These are phyloP conservation scores for Boletus huronensis DNA, from an alignment of 768 basidiomycete genomes.

Conservation along the genomic window DNA sequence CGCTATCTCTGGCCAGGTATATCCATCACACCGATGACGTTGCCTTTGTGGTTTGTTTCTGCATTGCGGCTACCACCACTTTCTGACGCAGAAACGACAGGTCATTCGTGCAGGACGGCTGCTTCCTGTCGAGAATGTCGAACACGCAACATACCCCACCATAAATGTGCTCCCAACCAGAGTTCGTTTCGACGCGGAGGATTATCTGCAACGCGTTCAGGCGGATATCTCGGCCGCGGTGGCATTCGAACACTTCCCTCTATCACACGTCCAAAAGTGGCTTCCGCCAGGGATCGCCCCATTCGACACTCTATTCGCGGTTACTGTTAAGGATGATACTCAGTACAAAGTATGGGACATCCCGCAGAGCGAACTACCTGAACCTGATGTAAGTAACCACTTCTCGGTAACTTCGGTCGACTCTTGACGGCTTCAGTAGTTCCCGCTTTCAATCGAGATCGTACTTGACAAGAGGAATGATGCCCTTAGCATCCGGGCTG, in stretches of 20 bases:
- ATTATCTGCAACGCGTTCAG: conserved; percentile 22
- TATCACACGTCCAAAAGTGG: conserved; percentile 32
- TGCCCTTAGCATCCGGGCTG: conserved; percentile 17
- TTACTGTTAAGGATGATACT: conserved; percentile 24
- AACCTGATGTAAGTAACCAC: conserved; percentile 28
- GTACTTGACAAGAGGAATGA: conserved; percentile 22
- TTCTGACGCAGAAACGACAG: conserved; percentile 14
- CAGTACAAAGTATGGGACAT: conserved; percentile 22
- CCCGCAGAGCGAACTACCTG: conserved; percentile 28
- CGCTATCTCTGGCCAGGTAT: conserved; percentile 22
- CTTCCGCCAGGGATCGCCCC: conserved; percentile 21
- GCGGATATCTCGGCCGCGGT: conserved; percentile 26
- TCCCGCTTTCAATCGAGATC: conserved; percentile 25
- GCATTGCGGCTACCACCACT: neutral
- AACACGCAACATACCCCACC: conserved; percentile 23
- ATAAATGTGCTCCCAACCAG: conserved; percentile 30
- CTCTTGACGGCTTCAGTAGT: conserved; percentile 11
- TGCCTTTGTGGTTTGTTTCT: conserved; percentile 30
- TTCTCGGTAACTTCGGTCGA: neutral
- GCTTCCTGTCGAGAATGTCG: conserved; percentile 24
- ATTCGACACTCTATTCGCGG: conserved; percentile 33
- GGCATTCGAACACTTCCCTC: conserved; percentile 30
- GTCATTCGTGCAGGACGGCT: conserved; percentile 32
- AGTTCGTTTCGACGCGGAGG: conserved; percentile 15
- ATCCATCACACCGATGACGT: conserved; percentile 27